Conservation (phyloP, 176 grass and related monocot genomes). For the Oryza longistaminata region DNA sequence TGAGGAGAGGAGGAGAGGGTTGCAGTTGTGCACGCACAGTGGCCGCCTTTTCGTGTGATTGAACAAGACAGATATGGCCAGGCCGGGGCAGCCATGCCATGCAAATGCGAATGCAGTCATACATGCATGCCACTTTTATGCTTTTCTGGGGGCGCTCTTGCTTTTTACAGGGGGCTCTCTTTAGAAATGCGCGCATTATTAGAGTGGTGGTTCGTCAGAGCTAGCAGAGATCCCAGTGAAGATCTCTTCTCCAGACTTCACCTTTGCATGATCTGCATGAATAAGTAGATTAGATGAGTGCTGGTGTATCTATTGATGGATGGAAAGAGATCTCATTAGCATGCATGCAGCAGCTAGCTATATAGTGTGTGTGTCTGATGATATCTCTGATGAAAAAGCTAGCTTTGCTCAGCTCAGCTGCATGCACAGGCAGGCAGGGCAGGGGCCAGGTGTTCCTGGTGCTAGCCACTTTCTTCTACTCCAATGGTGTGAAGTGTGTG, state of each 20-base stretch:
- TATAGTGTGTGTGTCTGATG: slow-evolving; percentile 1
- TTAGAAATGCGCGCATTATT: slow-evolving; percentile 24
- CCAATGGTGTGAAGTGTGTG: neutral
- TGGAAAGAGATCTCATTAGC: neutral
- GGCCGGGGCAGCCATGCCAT: slow-evolving; percentile 11
- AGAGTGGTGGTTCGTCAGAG: slow-evolving; percentile 7
- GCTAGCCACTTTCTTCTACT: neutral
- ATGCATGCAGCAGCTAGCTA: slow-evolving; percentile 12
- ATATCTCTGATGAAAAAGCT: slow-evolving; percentile 20
- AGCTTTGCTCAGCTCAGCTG: neutral
- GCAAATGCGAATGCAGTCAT: neutral
- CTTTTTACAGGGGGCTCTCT: slow-evolving; percentile 9
- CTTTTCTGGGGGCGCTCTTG: slow-evolving; percentile 22
- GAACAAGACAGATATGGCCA: slow-evolving; percentile 47
- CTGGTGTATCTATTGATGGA: neutral
- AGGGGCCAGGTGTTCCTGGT: neutral
- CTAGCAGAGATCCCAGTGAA: slow-evolving; percentile 23
- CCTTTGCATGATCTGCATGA: neutral
- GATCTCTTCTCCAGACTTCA: neutral
- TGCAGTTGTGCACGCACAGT: neutral
- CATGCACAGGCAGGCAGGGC: neutral
- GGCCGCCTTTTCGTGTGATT: slow-evolving; percentile 47
- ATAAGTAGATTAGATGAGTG: neutral
- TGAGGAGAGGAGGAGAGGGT: neutral
- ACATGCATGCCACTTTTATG: slow-evolving; percentile 47